Evolutionary conservation across 176 grass and related monocot species (phyloP), one percentile per base, ranked within the genome.

Genomic region (Olyra latifolia): DNA sequence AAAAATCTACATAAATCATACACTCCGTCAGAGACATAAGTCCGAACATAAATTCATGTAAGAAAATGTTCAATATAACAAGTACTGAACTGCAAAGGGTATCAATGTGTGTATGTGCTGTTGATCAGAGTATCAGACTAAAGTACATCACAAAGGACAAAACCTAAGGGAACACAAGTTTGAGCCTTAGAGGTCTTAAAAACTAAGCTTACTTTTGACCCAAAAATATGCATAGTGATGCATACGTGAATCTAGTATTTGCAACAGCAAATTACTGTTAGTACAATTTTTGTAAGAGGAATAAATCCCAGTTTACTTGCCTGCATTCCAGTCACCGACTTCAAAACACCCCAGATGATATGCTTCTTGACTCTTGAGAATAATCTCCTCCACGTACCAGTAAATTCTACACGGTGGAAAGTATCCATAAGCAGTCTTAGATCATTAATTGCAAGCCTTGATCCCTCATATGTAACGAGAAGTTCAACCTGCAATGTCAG

Each of bases 301-400:
- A 62, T 10, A 39, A 13, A 72, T 75, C 22, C 16, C 45, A 66
- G 47, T 45, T 2, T 60, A 92, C 87, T 93, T 90, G 52, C 89
- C 92, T 99, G 96, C 96, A 99, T 99, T 82, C 96, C 96, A 32
- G 96, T 95, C 43, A 99, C 92, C 8, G 96, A 99, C 62, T 99
- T 99, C 60, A 99, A 66, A 87, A 99, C 96, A 68, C 96, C 88
- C 96, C 96, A 99, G 25, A 99, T 99, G 45, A 99, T 99, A 79
- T 99, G 96, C 49, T 95, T 99, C 80, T 99, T 99, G 27, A 99
- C 93, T 85, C 87, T 91, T 32, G 96, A 99, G 69, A 99, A 99
- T 30, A 99, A 76, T 35, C 96, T 83, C 83, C 93, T 99, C 96
- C 96, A 99, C 25, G 96, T 99, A 56, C 93, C 96, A 77, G 96